Evolutionary conservation across 2,329 filamentous ascomycete genomes (phyloP), one percentile per base, ranked within the genome.

Genomic region (Diaporthe sp.): DNA sequence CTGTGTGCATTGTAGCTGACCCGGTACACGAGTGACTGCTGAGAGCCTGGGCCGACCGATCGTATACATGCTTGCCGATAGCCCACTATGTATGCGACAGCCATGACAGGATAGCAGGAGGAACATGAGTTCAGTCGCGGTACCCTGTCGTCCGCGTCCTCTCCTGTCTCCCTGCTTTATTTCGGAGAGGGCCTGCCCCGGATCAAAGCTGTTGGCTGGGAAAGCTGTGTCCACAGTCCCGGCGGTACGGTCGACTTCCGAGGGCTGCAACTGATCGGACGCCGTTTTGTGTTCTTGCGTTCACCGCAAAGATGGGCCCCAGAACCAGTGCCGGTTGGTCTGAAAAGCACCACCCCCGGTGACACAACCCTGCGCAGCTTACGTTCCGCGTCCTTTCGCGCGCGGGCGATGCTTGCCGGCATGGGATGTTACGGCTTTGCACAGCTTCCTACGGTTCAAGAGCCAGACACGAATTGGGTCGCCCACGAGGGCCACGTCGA

Each of bases 11-110:
- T 54, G 47, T 64, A 72, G 70, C 47, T 55, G 70, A 55, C 70
- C 45, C 30, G 38, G 57, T 64, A 42, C 57, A 54, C 33, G 70
- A 64, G 64, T 28, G 47, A 68, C 47, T 38, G 64, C 30, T 68
- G 47, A 40, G 64, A 54, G 64, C 64, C 64, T 54, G 45, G 64
- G 64, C 64, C 45, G 64, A 68, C 64, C 64, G 45, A 68, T 68
- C 64, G 64, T 68, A 68, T 68, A 68, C 64, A 68, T 68, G 64
- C 64, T 68, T 68, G 64, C 64, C 64, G 64, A 68, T 68, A 35
- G 47, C 64, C 64, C 64, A 67, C 64, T 67, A 38, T 52, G 64
- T 52, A 68, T 54, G 47, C 47, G 45, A 68, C 64, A 54, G 64
- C 64, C 64, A 68, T 52, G 64, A 38, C 45, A 68, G 45, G n/a